Base-by-base conservation (phyloP, 805 yeast genomes). In the Lipomyces kockii region DNA sequence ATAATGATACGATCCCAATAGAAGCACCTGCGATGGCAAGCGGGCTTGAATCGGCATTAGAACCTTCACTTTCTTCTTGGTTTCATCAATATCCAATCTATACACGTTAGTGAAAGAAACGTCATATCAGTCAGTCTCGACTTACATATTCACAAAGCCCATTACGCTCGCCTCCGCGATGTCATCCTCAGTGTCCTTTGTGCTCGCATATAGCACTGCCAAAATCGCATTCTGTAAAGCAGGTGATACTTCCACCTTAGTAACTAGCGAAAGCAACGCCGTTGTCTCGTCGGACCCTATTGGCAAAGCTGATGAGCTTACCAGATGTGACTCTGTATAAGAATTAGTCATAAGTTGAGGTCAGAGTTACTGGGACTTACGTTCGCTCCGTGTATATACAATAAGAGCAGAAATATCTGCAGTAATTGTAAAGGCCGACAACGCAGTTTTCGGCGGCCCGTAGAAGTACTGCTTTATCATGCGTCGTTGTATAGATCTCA, bases 11-110 rank as follows among this genome's bases (percentile, higher is more conserved):
- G 86, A 86, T 1, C 98, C 97, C 59, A 93, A 79, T 2, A 95
- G 77, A 74, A 91, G 82, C 1, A 90, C 87, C 70, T 87, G 86
- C 32, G 87, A 83, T 0, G 99, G 99, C 29, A 93, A 80, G 53
- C 88, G 81, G 0, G 97, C 96, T 1, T 97, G 97, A 4, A 91
- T 89, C 0, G 99, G 98, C 69, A 92, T 82, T 69, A 94, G 81
- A 8, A 95, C 82, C 74, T 88, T 88, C 64, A 91, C 75, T 72
- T 85, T 89, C 17, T 85, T 83, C 74, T 87, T 88, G 17, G 85
- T 80, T 70, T 94, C 98, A 74, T 93, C 97, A 27, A 87, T 90
- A 69, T 86, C 88, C 20, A 79, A 78, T 6, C 83, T 79, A 11
- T 77, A 43, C 22, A 58, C 32, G 75, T 76, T 57, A 57, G 62